Base-by-base conservation (phyloP, 225 moss, liverwort and hornwort species). In the Lunularia cruciata region DNA sequence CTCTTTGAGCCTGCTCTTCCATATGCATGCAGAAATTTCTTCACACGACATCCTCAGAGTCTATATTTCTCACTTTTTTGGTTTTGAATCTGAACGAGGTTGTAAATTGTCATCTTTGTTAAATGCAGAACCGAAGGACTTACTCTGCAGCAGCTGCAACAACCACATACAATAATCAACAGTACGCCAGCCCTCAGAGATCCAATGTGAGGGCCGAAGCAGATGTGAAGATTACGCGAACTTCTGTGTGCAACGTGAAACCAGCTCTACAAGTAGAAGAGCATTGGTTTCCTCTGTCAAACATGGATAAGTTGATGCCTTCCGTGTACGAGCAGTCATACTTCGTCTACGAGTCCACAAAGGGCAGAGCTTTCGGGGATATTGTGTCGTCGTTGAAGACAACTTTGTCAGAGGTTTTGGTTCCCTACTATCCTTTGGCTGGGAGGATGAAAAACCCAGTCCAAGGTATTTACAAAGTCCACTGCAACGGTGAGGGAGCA, bases 231-330 rank as follows among this genome's bases (percentile, higher is more conserved):
- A 61, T 71, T 19, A 61, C 60, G 35, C 40, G 8, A 27, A 35
- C 45, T 8, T 19, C 34, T 20, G 71, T 19, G 7, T 61, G 71
- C 18, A 25, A 32, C 57, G 71, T 71, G 30, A 47, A 61, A 36
- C 47, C 71, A 36, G 71, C 71, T 23, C 5, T 71, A 1, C 59
- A 60, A 20, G 39, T 71, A 4, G 26, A 61, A 14, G 46, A 61
- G 6, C 71, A 71, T 32, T 71, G 71, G 71, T 71, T 60, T 14
- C 71, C 71, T 15, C 48, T 71, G 19, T 71, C 71, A 14, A 71
- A 71, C 71, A 71, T 71, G 71, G 71, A 71, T 60, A 40, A 43
- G 12, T 32, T 71, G 45, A 71, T 71, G 71, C 71, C 71, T 2
- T 61, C 71, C 33, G 47, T 71, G 22, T 71, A 71, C 60, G 71